Conservation (phyloP, 2,329 filamentous ascomycete species). For the Fusarium sp. region DNA sequence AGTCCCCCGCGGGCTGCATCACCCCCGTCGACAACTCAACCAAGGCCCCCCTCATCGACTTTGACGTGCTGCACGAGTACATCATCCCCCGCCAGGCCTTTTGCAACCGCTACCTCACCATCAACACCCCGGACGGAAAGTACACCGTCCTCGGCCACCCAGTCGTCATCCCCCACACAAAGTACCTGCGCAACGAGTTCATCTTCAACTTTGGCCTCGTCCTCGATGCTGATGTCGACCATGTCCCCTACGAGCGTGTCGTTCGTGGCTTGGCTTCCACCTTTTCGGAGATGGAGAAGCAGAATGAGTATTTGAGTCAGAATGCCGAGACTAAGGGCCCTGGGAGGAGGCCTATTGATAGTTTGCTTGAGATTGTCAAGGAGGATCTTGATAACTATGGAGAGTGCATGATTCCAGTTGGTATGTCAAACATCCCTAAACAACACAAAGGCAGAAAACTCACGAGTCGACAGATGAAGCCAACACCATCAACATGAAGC, state of each 20-base stretch:
- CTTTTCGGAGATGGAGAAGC: slow-evolving; percentile 91
- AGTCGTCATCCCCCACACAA: slow-evolving; percentile 83
- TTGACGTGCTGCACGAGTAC: slow-evolving; percentile 87
- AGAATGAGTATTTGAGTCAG: slow-evolving; percentile 82
- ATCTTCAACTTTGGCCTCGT: slow-evolving; percentile 98
- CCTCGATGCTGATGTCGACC: slow-evolving; percentile 73
- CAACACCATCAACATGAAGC: slow-evolving; percentile 95
- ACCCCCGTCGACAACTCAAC: slow-evolving; percentile 54
- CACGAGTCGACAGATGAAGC: slow-evolving; percentile 73
- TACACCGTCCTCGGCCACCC: slow-evolving; percentile 89
- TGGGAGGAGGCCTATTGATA: slow-evolving; percentile 77
- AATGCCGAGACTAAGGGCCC: slow-evolving; percentile 61
- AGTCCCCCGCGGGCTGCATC: slow-evolving; percentile 71
- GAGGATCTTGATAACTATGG: slow-evolving; percentile 96
- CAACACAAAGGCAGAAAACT: background rate
- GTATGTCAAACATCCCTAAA: slow-evolving; percentile 58
- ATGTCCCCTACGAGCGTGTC: slow-evolving; percentile 83
- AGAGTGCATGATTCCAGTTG: slow-evolving; percentile 98
- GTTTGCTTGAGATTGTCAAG: slow-evolving; percentile 81
- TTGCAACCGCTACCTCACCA: slow-evolving; percentile 88
- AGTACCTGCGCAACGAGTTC: slow-evolving; percentile 93
- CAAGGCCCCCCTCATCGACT: slow-evolving; percentile 77
- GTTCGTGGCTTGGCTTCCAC: slow-evolving; percentile 86
- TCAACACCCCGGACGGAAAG: slow-evolving; percentile 75
- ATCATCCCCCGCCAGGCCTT: slow-evolving; percentile 96